Base-by-base conservation (phyloP, 805 yeast genomes). In the Maudiozyma pseudohumilis region DNA sequence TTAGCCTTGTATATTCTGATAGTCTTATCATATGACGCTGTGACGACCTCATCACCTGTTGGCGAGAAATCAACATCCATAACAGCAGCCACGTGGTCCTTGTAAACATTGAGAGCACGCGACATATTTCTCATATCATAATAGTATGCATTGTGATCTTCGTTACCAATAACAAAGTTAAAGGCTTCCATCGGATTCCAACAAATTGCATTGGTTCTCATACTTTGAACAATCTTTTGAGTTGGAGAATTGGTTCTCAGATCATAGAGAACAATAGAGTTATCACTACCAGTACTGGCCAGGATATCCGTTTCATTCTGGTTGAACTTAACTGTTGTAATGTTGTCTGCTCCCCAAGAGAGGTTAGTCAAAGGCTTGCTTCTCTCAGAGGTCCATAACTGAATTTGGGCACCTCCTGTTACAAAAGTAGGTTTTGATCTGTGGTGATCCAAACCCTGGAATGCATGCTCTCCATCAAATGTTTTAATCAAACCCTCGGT, bases 131-230 rank as follows among this genome's bases (percentile, higher is more conserved):
- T 72, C 96, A 94, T 89, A 63, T 92, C 99, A 76, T 95, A 94
- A 38, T 82, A 70, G 59, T 92, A 92, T 8, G 81, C 78, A 58
- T 92, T 92, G 61, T 89, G 96, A 65, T 92, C 97, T 63, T 92
- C 99, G 54, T 77, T 76, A 2, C 86, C 97, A 29, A 84, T 76
- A 13, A 88, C 96, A 64, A 92, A 89, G 55, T 82, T 77, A 64
- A 75, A 92, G 2, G 97, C 95, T 61, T 92, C 97, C 80, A 92
- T 84, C 4, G 99, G 99, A 62, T 92, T 92, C 97, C 97, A 92
- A 39, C 87, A 72, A 19, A 92, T 69, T 33, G 89, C 70, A 60
- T 92, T 92, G 15, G 88, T 83, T 51, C 94, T 72, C 72, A 92
- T 68, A 15, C 76, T 66, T 20, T 92, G 83, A 33, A 81, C 82